Evolutionary conservation across 257 asterid species (phyloP).

Genomic region (Mitragyna speciosa): DNA sequence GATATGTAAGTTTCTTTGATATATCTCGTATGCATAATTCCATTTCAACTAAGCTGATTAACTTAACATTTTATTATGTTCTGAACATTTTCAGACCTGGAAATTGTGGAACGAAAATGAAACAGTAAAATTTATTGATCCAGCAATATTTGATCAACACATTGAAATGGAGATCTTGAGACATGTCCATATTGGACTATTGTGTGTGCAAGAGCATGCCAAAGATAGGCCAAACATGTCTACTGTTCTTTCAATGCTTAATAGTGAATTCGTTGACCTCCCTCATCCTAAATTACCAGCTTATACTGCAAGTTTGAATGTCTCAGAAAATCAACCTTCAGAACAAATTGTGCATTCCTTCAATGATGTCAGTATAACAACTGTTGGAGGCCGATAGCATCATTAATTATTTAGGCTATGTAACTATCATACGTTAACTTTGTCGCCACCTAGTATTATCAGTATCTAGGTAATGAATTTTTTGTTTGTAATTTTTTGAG

Average conservation of each 20-base stretch:
- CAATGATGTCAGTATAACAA: not conserved
- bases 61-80: too few relatives aligned
- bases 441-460: too few relatives aligned
- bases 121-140: not conserved
- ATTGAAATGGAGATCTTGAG: not conserved
- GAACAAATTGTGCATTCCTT: not conserved
- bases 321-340: not conserved
- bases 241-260: not conserved
- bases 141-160: not conserved
- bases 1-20: not conserved
- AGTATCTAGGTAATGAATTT: too few relatives aligned
- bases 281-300: constrained; percentile 10
- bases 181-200: not conserved
- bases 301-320: not conserved
- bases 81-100: constrained; percentile 6
- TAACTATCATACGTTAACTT: too few relatives aligned
- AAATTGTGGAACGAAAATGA: constrained; percentile 7
- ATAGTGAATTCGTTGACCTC: not conserved
- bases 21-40: not conserved
- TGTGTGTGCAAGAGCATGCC: not conserved
- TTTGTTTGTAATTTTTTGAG: too few relatives aligned
- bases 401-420: too few relatives aligned
- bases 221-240: not conserved
- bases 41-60: not conserved
- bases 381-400: not conserved